phyloP scores from a whole-genome alignment of 257 asterid species.

The Lycium barbarum region DNA sequence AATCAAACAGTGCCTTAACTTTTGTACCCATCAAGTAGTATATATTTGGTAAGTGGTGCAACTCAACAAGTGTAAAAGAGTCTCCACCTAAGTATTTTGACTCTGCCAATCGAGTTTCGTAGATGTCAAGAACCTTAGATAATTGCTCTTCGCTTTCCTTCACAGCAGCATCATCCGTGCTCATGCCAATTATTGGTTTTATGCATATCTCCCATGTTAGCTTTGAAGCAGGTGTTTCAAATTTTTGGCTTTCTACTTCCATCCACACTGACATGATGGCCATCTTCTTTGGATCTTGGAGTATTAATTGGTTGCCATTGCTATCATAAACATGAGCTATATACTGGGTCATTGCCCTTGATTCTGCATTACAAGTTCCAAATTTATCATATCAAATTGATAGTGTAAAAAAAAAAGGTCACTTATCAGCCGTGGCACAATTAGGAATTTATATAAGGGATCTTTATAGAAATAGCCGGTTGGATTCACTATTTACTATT shows the following conservation, averaged over 20 bases:
- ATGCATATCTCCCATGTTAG: conserved; percentile 54
- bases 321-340: conserved; percentile 51
- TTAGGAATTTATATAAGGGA: not conserved
- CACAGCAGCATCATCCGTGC: conserved; percentile 47
- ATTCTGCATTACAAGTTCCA: conserved; percentile 50
- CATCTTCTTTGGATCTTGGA: conserved; percentile 53
- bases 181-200: conserved; percentile 55
- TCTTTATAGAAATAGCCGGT: too few relatives aligned
- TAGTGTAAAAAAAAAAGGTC: not conserved
- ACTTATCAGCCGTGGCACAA: not conserved
- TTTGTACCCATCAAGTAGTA: conserved; percentile 49
- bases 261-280: conserved; percentile 49
- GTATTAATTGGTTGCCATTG: conserved; percentile 50
- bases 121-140: conserved; percentile 63
- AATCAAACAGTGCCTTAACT: conserved; percentile 44
- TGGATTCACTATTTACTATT: too few relatives aligned
- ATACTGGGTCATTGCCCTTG: conserved; percentile 69
- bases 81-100: conserved; percentile 72
- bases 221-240: conserved; percentile 48
- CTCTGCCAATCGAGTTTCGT: conserved; percentile 53
- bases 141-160: conserved; percentile 45
- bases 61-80: conserved; percentile 62
- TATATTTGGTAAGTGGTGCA: conserved; percentile 62
- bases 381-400: not conserved
- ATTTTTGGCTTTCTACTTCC: conserved; percentile 70